These are phyloP conservation scores for Austroboletus festivus DNA, from an alignment of 768 basidiomycete species.

Conservation along the genomic window DNA sequence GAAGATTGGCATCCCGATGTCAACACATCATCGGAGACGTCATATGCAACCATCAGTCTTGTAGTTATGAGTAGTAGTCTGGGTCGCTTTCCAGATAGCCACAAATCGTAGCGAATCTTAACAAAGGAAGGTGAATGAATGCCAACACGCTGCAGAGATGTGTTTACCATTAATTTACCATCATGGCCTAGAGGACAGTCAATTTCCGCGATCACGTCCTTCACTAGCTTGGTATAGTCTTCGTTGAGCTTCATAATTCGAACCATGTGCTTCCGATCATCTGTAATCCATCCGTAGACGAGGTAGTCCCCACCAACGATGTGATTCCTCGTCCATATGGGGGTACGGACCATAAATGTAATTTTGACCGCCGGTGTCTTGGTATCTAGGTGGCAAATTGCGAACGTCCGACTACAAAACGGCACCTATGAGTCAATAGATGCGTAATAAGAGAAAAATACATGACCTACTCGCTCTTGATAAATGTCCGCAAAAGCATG, in stretches of 20 bases:
- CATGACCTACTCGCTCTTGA: constrained; percentile 23
- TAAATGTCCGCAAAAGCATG: constrained; percentile 25
- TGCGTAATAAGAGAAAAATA: neutral
- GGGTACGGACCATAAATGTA: constrained; percentile 24
- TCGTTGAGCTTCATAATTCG: constrained; percentile 30
- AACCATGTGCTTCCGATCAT: constrained; percentile 26
- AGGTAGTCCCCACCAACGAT: constrained; percentile 23
- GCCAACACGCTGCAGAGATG: too few species aligned
- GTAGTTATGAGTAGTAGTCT: constrained; percentile 24
- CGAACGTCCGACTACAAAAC: constrained; percentile 20
- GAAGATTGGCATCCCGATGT: constrained; percentile 7
- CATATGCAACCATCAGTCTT: constrained; percentile 29
- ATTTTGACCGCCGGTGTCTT: constrained; percentile 25
- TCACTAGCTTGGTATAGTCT: constrained; percentile 21
- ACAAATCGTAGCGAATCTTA: constrained; percentile 30
- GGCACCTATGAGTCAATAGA: neutral
- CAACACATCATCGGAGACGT: constrained; percentile 21
- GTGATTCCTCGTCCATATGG: constrained; percentile 24
- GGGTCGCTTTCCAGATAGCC: constrained; percentile 25
- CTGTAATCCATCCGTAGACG: constrained; percentile 30
- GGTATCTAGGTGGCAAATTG: constrained; percentile 27
- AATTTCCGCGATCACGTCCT: constrained; percentile 24
- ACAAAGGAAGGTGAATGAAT: neutral
- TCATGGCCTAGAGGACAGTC: constrained; percentile 28
- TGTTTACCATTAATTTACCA: constrained; percentile 25